Evolutionary conservation across 257 asterid genomes (phyloP).

Genomic region (Echium plantagineum): DNA sequence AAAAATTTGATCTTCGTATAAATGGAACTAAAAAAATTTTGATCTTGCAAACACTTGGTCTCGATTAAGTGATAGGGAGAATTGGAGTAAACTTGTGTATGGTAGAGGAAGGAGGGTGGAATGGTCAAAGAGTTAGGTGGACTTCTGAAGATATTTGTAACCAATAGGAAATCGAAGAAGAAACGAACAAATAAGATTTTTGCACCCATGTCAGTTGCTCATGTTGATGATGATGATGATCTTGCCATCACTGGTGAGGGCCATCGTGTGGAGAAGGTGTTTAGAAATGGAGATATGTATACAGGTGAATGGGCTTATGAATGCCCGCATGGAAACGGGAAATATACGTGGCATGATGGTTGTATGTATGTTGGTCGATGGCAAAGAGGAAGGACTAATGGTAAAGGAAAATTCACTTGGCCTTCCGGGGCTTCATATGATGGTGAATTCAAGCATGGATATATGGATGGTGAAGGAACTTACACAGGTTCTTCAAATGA

Average conservation of each 20-base stretch:
- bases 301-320: conserved; percentile 39
- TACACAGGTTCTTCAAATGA: conserved; percentile 55
- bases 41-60: conserved; percentile 20
- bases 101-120: conserved; percentile 14
- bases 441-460: conserved; percentile 56
- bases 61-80: conserved; percentile 22
- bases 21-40: conserved; percentile 5
- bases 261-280: conserved; percentile 46
- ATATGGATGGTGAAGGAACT: conserved; percentile 58
- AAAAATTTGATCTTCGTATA: conserved; percentile 7
- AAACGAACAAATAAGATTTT: conserved; percentile 33
- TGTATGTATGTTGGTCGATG: conserved; percentile 69
- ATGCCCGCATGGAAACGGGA: conserved; percentile 56
- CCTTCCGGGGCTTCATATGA: conserved; percentile 56
- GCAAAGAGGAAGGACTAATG: conserved; percentile 56
- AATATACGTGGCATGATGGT: conserved; percentile 63
- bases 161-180: conserved; percentile 35
- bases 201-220: conserved; percentile 80
- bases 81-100: neutral
- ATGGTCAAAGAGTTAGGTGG: conserved; percentile 73
- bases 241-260: conserved; percentile 25
- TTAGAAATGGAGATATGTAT: conserved; percentile 61
- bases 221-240: conserved; percentile 80
- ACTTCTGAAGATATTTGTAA: conserved; percentile 76
- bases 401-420: conserved; percentile 57